These are phyloP conservation scores for Kluyveromyces marxianus DNA, from an alignment of 1,139 yeast species.

Conservation along the genomic window DNA sequence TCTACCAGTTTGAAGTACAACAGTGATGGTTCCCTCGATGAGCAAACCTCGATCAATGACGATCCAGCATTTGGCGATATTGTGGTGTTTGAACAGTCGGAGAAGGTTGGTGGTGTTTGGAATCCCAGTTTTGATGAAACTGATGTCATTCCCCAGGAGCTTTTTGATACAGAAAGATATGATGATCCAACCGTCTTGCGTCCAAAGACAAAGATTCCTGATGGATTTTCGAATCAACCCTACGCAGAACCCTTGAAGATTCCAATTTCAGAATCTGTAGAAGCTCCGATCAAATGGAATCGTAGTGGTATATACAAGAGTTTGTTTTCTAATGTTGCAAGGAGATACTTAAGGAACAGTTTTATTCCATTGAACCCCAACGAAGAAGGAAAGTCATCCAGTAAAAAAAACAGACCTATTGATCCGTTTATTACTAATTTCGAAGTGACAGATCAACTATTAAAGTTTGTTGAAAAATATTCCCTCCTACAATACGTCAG, in stretches of 20 bases:
- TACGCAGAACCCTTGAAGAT: constrained; percentile 16
- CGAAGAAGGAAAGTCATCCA: constrained; percentile 7
- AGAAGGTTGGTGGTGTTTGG: constrained; percentile 36
- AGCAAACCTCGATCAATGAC: constrained; percentile 5
- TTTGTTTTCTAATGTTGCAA: constrained; percentile 15
- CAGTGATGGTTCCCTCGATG: constrained; percentile 10
- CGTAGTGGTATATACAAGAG: constrained; percentile 14
- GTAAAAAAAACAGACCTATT: constrained; percentile 12
- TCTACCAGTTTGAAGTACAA: constrained; percentile 19
- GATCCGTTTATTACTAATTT: constrained; percentile 38
- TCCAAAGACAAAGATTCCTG: constrained; percentile 15
- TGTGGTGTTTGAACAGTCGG: constrained; percentile 34
- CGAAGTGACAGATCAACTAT: constrained; percentile 32
- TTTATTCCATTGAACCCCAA: constrained; percentile 11
- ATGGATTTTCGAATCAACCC: constrained; percentile 10
- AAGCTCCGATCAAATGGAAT: constrained; percentile 8
- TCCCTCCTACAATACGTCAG: constrained; percentile 7
- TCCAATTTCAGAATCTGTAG: background rate
- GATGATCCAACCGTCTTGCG: constrained; percentile 21
- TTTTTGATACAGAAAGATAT: constrained; percentile 16
- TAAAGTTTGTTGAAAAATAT: constrained; percentile 15
- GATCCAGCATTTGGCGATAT: constrained; percentile 19
- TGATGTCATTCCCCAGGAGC: constrained; percentile 18
- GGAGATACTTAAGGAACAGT: constrained; percentile 15
- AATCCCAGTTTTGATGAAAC: constrained; percentile 19